Evolutionary conservation across 495 filamentous ascomycete genomes (phyloP).

Genomic region (Neurospora tetraspora): DNA sequence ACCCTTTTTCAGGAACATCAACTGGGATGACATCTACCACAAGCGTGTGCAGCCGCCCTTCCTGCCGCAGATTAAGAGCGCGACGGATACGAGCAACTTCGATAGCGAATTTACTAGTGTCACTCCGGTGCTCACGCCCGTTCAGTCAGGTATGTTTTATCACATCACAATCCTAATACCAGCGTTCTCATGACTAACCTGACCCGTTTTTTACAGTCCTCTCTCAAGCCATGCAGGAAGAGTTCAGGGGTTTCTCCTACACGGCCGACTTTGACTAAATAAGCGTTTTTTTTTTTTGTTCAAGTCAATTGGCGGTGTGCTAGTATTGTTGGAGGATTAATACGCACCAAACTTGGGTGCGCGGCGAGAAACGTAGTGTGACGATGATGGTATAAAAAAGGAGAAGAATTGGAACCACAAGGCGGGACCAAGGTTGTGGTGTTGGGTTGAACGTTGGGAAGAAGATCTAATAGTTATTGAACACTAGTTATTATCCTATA

Average conservation of each 20-base stretch:
- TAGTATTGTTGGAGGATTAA: neutral
- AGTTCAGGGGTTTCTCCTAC: conserved; percentile 99
- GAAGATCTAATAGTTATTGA: neutral
- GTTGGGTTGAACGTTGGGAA: neutral
- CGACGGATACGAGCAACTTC: conserved; percentile 98
- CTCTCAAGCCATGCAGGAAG: conserved; percentile 98
- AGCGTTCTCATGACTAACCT: neutral
- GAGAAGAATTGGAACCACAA: neutral
- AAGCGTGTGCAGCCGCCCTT: conserved; percentile 87
- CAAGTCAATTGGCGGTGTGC: neutral
- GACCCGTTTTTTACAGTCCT: conserved; percentile 52
- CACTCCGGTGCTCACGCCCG: conserved; percentile 91
- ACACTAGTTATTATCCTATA: neutral
- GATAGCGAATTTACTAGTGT: conserved; percentile 98
- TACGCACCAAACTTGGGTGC: neutral
- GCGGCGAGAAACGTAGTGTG: neutral
- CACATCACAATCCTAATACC: neutral
- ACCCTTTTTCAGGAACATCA: conserved; percentile 94
- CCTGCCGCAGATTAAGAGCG: conserved; percentile 73
- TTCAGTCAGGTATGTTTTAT: conserved; percentile 76
- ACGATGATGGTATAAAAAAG: neutral
- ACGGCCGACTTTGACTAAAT: conserved; percentile 41
- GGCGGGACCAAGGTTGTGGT: neutral
- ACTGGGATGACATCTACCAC: conserved; percentile 97
- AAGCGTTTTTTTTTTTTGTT: neutral